Evolutionary conservation across 805 yeast species (phyloP).

Genomic region (Kodamaea neixiangensis): DNA sequence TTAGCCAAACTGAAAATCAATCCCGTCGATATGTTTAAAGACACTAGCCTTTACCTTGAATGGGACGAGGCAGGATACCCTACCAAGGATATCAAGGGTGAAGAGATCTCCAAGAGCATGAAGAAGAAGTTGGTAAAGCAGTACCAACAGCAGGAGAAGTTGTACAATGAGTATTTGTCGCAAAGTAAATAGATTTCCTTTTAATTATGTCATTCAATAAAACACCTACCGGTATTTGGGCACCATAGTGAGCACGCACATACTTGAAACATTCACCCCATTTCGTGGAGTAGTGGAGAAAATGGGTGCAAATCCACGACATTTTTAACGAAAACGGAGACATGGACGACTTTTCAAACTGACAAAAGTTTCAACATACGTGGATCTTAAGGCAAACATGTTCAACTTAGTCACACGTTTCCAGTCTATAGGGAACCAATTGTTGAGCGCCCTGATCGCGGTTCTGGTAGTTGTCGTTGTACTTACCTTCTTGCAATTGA

Average conservation of each 20-base stretch:
- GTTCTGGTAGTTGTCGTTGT: constrained; percentile 50
- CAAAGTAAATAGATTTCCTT: neutral
- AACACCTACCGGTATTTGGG: too few species aligned
- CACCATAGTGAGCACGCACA: too few species aligned
- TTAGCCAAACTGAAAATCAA: constrained; percentile 64
- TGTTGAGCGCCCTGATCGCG: constrained; percentile 52
- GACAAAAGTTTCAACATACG: constrained; percentile 2
- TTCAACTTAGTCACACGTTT: constrained; percentile 35
- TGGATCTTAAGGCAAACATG: constrained; percentile 20
- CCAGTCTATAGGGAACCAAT: constrained; percentile 55
- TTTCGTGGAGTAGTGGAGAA: neutral
- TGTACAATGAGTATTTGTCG: constrained; percentile 63
- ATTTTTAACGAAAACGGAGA: neutral
- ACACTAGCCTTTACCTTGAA: constrained; percentile 54
- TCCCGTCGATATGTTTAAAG: constrained; percentile 75
- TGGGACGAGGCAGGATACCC: constrained; percentile 92
- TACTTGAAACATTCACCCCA: neutral
- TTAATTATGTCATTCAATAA: too few species aligned
- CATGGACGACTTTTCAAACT: neutral
- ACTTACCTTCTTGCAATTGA: constrained; percentile 52
- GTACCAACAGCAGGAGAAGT: constrained; percentile 77
- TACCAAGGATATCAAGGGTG: constrained; percentile 71
- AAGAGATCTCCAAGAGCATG: constrained; percentile 82
- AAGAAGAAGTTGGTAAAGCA: constrained; percentile 79
- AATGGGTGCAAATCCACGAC: constrained; percentile 2